phyloP scores from a whole-genome alignment of 352 stramenopile genomes.

The Pythium coloratum region DNA sequence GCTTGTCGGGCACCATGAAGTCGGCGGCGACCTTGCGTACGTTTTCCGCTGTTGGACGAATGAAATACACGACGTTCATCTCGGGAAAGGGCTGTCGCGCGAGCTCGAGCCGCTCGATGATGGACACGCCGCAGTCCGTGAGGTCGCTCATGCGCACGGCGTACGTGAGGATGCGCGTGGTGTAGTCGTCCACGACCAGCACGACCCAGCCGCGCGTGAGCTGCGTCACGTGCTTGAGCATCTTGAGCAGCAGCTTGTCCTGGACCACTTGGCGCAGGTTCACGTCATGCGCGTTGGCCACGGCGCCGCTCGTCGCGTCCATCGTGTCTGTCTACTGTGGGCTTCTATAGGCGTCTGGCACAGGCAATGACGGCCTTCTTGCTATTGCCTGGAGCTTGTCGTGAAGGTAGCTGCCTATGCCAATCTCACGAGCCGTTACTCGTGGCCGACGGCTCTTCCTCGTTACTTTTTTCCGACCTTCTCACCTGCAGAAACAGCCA shows the following conservation, averaged over 20 bases:
- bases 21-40: slow-evolving; percentile 85
- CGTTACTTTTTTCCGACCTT: background rate
- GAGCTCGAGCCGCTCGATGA: slow-evolving; percentile 96
- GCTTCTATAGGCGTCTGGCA: background rate
- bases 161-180: slow-evolving; percentile 92
- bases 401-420: background rate
- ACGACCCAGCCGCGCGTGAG: slow-evolving; percentile 85
- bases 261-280: slow-evolving; percentile 80
- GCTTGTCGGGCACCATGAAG: slow-evolving; percentile 71
- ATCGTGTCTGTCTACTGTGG: slow-evolving; percentile 10
- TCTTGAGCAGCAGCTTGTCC: slow-evolving; percentile 78
- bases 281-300: slow-evolving; percentile 53
- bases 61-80: slow-evolving; percentile 96
- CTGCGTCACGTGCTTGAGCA: slow-evolving; percentile 82
- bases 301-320: slow-evolving; percentile 28
- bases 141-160: slow-evolving; percentile 98
- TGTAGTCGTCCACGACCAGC: slow-evolving; percentile 94
- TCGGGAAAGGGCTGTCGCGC: slow-evolving; percentile 95
- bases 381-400: background rate
- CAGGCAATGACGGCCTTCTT: background rate
- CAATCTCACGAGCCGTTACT: slow-evolving; percentile 2
- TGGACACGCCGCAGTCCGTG: slow-evolving; percentile 95
- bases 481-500: slow-evolving; percentile 12
- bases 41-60: slow-evolving; percentile 86
- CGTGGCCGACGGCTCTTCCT: background rate